These are phyloP conservation scores for Sugiyamaella japonica DNA, from an alignment of 1,139 yeast genomes.

Conservation along the genomic window DNA sequence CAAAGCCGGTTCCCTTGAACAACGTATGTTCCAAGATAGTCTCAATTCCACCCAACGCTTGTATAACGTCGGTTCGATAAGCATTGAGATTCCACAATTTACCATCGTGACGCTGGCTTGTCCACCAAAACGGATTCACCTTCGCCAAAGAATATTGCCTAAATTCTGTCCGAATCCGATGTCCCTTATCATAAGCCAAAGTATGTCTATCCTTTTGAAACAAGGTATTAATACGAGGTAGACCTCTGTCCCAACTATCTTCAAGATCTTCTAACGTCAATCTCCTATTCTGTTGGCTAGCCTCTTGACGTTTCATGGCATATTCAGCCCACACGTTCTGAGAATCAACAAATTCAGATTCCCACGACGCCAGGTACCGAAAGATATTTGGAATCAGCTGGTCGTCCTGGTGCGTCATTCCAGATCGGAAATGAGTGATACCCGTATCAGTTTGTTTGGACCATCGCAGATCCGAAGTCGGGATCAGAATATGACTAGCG, in stretches of 20 bases:
- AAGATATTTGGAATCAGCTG: conserved; percentile 89
- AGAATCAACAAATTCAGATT: conserved; percentile 89
- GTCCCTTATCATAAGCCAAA: conserved; percentile 93
- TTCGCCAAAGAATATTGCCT: conserved; percentile 70
- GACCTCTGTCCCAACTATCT: conserved; percentile 93
- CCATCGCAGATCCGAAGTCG: conserved; percentile 90
- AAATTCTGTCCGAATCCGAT: conserved; percentile 77
- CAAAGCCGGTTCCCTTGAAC: conserved; percentile 96
- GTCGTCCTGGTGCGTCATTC: conserved; percentile 78
- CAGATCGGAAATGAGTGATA: conserved; percentile 90
- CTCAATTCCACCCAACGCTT: conserved; percentile 96
- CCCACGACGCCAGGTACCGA: conserved; percentile 94
- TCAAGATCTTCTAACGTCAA: conserved; percentile 92
- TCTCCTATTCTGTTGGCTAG: conserved; percentile 80
- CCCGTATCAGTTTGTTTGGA: conserved; percentile 94
- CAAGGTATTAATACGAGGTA: conserved; percentile 91
- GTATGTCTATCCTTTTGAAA: conserved; percentile 96
- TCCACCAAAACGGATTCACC: conserved; percentile 96
- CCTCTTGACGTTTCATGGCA: conserved; percentile 86
- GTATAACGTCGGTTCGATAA: conserved; percentile 93
- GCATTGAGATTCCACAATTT: conserved; percentile 91
- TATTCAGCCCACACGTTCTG: conserved; percentile 98
- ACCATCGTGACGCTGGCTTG: conserved; percentile 90
- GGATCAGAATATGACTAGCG: conserved; percentile 93
- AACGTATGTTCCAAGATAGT: conserved; percentile 93